Conservation (phyloP, 2,329 filamentous ascomycete species). For the Huntiella abstrusa region DNA sequence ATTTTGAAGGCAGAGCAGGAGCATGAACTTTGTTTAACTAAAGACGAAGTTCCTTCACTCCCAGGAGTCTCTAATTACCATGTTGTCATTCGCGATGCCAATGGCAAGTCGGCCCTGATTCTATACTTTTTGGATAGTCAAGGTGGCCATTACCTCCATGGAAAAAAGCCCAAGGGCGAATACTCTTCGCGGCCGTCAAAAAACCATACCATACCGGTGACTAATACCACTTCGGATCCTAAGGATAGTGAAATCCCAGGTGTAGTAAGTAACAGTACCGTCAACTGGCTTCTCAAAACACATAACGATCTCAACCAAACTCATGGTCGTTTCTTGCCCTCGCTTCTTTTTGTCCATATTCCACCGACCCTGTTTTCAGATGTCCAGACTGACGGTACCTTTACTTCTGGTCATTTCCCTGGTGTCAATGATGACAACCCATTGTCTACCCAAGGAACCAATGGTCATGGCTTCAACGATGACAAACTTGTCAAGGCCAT, state of each 20-base stretch:
- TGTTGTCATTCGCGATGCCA: constrained; percentile 23
- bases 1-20: constrained; percentile 23
- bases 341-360: constrained; percentile 31
- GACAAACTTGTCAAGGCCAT: constrained; percentile 32
- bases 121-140: constrained; percentile 58
- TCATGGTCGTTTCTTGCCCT: constrained; percentile 20
- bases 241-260: constrained; percentile 1
- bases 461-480: constrained; percentile 21
- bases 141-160: constrained; percentile 24
- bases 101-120: constrained; percentile 26
- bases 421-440: constrained; percentile 16
- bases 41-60: background rate
- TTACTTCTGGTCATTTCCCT: constrained; percentile 20
- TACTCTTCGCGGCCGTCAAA: background rate
- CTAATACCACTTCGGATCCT: background rate
- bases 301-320: constrained; percentile 4
- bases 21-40: constrained; percentile 12
- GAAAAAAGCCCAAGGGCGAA: background rate
- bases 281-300: constrained; percentile 6
- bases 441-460: constrained; percentile 16
- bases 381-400: constrained; percentile 12
- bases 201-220: background rate
- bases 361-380: constrained; percentile 18
- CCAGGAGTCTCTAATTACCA: constrained; percentile 29
- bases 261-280: constrained; percentile 4